These are phyloP conservation scores for Solanum medicagineum DNA, from an alignment of 257 asterid species.

Conservation along the genomic window DNA sequence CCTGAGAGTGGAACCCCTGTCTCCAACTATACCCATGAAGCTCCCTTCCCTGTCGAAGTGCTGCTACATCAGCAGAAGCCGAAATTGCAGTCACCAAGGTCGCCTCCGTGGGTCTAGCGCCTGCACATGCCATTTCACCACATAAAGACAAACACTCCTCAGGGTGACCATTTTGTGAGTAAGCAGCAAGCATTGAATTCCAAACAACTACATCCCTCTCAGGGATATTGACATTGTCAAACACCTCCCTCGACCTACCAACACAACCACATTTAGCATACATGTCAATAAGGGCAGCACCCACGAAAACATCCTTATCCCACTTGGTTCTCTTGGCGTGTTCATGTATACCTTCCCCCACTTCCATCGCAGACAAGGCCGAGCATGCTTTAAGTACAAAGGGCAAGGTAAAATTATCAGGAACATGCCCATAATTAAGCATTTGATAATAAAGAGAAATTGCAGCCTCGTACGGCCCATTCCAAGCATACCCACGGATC, in stretches of 20 bases:
- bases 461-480: constrained; percentile 37
- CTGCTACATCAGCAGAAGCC: constrained; percentile 40
- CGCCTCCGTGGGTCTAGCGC: constrained; percentile 37
- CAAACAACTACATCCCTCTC: constrained; percentile 52
- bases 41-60: constrained; percentile 38
- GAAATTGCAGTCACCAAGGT: constrained; percentile 44
- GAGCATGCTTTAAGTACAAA: constrained; percentile 55
- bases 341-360: constrained; percentile 38
- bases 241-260: constrained; percentile 23
- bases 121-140: constrained; percentile 30
- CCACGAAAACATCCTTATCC: constrained; percentile 50
- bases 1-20: constrained; percentile 28
- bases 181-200: constrained; percentile 59
- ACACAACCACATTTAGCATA: constrained; percentile 52
- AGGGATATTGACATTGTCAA: constrained; percentile 25
- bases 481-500: constrained; percentile 61
- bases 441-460: constrained; percentile 28
- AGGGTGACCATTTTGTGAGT: constrained; percentile 37
- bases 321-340: constrained; percentile 24
- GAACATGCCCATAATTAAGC: constrained; percentile 32
- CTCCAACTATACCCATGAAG: constrained; percentile 47
- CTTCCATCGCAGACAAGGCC: constrained; percentile 22
- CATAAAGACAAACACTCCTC: constrained; percentile 31
- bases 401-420: constrained; percentile 50
- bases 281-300: constrained; percentile 52